Evolutionary conservation across 192 early-diverging fungal genomes (phyloP), one percentile per base, ranked within the genome.

Genomic region (Rhizoclosmatium globosum): DNA sequence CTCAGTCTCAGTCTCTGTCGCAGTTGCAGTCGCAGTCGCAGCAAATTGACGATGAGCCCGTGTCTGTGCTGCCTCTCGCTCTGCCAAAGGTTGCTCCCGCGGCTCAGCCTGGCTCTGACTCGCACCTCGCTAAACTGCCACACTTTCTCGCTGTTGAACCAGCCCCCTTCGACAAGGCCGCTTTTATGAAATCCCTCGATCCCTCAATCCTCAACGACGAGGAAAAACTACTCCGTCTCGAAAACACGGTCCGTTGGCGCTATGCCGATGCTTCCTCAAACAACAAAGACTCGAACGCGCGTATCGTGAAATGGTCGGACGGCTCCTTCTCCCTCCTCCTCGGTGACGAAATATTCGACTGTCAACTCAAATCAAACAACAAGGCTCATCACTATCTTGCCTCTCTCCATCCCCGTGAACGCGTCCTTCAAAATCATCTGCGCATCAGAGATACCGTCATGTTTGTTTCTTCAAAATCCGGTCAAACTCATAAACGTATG

Each of bases 221-320:
- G 7, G 87, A 75, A 0, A 81, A 85, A 21, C 85, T 79, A 56
- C 74, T 68, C 81, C 84, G 83, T 44, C 85, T 69, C 66, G 92
- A 95, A 79, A 92, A 90, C 77, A 92, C 91, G 1, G 91, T 96
- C 21, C 87, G 94, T 23, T 96, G 94, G 94, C 85, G 94, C 44
- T 82, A 87, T 43, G 83, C 81, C 6, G 64, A 70, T 38, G 13
- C 31, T 17, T 2, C 7, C 4, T 21, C 47, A 56, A 64, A 64
- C 76, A 82, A 70, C 57, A 90, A 91, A 76, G 91, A 94, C 73
- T 93, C 93, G 23, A 94, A 95, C 79, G 89, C 93, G 1, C 90
- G 91, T 2, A 77, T 96, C 64, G 88, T 96, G 4, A 83, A 88
- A 46, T 95, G 95, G 95, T 91, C 89, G 13, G 93, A 96, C 79